A percentile compares a stretch with the other conserved stretches of the same genome.
phyloP scores from a whole-genome alignment of 352 stramenopile species.

The Phytophthora niederhauseri region DNA sequence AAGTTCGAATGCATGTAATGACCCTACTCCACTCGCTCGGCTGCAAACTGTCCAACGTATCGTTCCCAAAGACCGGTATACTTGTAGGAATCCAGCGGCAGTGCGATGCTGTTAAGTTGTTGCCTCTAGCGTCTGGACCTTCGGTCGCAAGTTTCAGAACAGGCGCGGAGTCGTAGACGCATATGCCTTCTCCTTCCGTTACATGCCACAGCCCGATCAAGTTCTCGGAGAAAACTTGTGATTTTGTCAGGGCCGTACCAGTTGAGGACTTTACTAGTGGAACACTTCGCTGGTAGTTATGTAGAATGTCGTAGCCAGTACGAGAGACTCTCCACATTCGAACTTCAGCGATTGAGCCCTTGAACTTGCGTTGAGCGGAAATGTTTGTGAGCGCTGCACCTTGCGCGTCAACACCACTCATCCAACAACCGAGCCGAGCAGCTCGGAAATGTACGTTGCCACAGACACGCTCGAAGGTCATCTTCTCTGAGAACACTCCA shows the following conservation, averaged over 20 bases:
- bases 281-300: constrained; percentile 70
- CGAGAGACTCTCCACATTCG: constrained; percentile 69
- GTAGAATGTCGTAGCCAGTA: constrained; percentile 46
- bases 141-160: constrained; percentile 17
- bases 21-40: constrained; percentile 37
- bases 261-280: constrained; percentile 38
- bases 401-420: constrained; percentile 54
- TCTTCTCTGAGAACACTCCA: constrained; percentile 39
- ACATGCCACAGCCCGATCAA: constrained; percentile 75
- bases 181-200: constrained; percentile 77
- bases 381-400: constrained; percentile 35
- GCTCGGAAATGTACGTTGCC: constrained; percentile 54
- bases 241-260: constrained; percentile 18
- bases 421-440: constrained; percentile 76
- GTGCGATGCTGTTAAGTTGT: constrained; percentile 55
- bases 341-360: constrained; percentile 76
- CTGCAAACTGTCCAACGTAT: constrained; percentile 41
- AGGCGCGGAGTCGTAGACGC: constrained; percentile 50
- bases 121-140: constrained; percentile 27
- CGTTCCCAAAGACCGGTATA: constrained; percentile 61
- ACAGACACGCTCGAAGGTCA: constrained; percentile 50
- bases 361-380: constrained; percentile 64
- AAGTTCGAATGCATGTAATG: constrained; percentile 33
- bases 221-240: constrained; percentile 25
- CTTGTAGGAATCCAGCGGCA: constrained; percentile 73